Percentiles rank a stretch among this genome's conserved stretches.
Evolutionary conservation across 371 early-diverging fungal genomes (phyloP).

Genomic region (Mucor lusitanicus): DNA sequence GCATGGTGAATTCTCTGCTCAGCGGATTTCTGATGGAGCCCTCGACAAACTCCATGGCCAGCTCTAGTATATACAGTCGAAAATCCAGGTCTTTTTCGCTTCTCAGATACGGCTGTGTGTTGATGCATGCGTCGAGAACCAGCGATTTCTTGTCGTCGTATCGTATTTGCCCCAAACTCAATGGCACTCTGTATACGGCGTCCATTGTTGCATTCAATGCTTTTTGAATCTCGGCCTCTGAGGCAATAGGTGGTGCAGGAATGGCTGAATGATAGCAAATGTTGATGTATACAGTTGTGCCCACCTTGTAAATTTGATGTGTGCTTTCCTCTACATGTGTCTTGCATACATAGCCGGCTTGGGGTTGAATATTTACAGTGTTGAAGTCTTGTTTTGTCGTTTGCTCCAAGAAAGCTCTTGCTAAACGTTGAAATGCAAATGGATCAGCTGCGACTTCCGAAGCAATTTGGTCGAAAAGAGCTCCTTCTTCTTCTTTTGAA

Average conservation of each 20-base stretch:
- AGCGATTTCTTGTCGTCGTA: slow-evolving; percentile 5
- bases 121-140: slow-evolving; percentile 70
- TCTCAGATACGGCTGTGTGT: slow-evolving; percentile 59
- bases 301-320: slow-evolving; percentile 17
- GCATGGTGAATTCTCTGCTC: slow-evolving; percentile 65
- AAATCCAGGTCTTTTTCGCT: slow-evolving; percentile 60
- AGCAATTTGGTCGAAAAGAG: slow-evolving; percentile 31
- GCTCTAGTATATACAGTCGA: slow-evolving; percentile 65
- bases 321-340: slow-evolving; percentile 33
- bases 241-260: slow-evolving; percentile 66
- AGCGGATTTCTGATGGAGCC: slow-evolving; percentile 50
- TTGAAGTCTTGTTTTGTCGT: slow-evolving; percentile 23
- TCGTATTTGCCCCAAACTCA: slow-evolving; percentile 56
- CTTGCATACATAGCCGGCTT: slow-evolving; percentile 66
- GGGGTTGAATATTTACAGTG: slow-evolving; percentile 42
- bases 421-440: slow-evolving; percentile 25
- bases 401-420: slow-evolving; percentile 14
- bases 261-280: slow-evolving; percentile 63
- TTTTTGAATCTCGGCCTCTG: slow-evolving; percentile 64
- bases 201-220: slow-evolving; percentile 65
- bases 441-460: slow-evolving; percentile 38
- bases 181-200: slow-evolving; percentile 66
- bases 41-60: slow-evolving; percentile 71
- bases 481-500: slow-evolving; percentile 32
- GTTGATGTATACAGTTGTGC: slow-evolving; percentile 67